Conservation (phyloP, 1,139 yeast species). For the Nadsonia commutata region DNA sequence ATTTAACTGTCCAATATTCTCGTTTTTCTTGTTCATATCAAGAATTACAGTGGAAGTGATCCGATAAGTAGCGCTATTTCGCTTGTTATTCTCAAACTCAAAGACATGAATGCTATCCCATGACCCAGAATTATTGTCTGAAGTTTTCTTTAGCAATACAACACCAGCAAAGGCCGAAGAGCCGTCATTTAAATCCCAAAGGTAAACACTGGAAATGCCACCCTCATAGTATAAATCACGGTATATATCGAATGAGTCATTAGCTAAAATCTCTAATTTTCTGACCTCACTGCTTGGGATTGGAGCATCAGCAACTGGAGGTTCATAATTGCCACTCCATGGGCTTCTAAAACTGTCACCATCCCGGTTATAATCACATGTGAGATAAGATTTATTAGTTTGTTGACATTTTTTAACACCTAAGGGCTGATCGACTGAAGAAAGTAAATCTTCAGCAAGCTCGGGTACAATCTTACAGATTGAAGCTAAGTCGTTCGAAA, state of each 20-base stretch:
- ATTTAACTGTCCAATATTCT: conserved; percentile 29
- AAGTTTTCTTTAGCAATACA: conserved; percentile 61
- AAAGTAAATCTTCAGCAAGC: conserved; percentile 72
- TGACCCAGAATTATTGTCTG: conserved; percentile 30
- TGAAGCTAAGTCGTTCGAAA: conserved; percentile 45
- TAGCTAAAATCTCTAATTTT: conserved; percentile 64
- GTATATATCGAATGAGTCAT: conserved; percentile 84
- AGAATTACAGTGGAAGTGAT: conserved; percentile 81
- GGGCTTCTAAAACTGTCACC: conserved; percentile 90
- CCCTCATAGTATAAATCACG: conserved; percentile 93
- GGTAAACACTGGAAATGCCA: conserved; percentile 75
- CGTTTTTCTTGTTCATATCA: conserved; percentile 32
- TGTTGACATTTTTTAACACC: conserved; percentile 39
- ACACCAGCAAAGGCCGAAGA: conserved; percentile 70
- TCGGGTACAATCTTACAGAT: conserved; percentile 70
- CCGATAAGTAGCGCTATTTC: conserved; percentile 44
- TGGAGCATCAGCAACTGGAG: conserved; percentile 50
- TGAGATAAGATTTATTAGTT: conserved; percentile 53
- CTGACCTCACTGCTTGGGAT: conserved; percentile 57
- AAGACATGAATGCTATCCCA: conserved; percentile 95
- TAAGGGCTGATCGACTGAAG: conserved; percentile 82
- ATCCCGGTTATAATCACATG: conserved; percentile 92
- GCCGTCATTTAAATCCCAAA: conserved; percentile 59
- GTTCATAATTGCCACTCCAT: conserved; percentile 72
- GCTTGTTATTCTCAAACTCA: conserved; percentile 44